These are phyloP conservation scores for Eimeria falciformis DNA, from an alignment of 169 alveolate genomes.

Conservation along the genomic window DNA sequence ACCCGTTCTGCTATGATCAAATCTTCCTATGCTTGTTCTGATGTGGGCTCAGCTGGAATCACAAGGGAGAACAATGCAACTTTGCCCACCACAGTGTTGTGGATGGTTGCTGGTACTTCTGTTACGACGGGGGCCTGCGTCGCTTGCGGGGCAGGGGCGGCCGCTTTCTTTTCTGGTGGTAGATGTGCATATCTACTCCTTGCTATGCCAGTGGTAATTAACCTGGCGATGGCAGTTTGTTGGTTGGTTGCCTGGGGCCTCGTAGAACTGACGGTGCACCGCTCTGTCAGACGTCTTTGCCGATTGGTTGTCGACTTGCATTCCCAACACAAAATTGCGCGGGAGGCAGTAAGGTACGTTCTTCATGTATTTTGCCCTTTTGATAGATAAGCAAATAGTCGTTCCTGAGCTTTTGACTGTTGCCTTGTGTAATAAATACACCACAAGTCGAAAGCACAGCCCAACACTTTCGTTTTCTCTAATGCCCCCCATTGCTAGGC, in stretches of 20 bases:
- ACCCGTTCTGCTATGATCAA: no score
- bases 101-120: no score
- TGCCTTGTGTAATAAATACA: background rate
- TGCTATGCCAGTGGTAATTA: background rate
- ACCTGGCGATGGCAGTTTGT: background rate
- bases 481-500: background rate
- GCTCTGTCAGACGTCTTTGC: background rate
- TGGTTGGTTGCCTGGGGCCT: constrained; percentile 36
- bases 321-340: constrained; percentile 45
- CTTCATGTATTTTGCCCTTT: background rate
- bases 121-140: no score
- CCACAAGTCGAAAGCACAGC: background rate
- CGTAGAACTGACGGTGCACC: constrained; percentile 6
- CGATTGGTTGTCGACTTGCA: constrained; percentile 18
- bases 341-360: constrained; percentile 46
- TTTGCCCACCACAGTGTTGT: no score
- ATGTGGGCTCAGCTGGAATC: no score
- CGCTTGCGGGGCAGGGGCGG: background rate
- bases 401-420: background rate
- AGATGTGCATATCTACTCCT: background rate
- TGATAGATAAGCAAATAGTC: background rate
- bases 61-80: no score
- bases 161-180: background rate
- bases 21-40: no score
- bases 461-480: background rate